Evolutionary conservation across 805 yeast genomes (phyloP), one percentile per base, ranked within the genome.

Genomic region (Lipomyces sp.): DNA sequence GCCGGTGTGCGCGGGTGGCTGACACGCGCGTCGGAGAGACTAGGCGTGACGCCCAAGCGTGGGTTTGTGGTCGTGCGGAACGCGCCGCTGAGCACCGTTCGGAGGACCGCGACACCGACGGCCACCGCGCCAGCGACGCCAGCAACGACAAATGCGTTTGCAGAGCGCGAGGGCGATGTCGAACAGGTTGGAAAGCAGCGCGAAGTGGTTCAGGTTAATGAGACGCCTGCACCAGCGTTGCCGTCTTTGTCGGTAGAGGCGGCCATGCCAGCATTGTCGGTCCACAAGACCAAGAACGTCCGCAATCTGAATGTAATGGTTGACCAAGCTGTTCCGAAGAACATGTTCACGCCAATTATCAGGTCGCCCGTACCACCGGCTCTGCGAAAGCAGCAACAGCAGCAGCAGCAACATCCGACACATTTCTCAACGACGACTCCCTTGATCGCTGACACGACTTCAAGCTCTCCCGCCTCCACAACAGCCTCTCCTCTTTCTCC

Each of bases 31-130:
- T 26, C 55, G 3, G 49, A 51, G 14, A 35, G 43, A 19, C 22
- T 52, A 6, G 41, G 34, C n/a, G 19, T 45, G 8, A 46, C 52
- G 8, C 35, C 36, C 7, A 37, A 43, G 38, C 38, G 41, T 23
- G 62, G 60, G 18, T 60, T 60, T 46, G 62, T 60, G 18, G 63
- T 60, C 18, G 60, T 60, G 22, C 52, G 63, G 8, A 58, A 55
- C 32, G 41, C 49, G 29, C 63, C 63, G 2, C 24, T 59, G 24
- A 24, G 49, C 22, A 35, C 52, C 2, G 51, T 44, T 19, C 43
- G 8, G 22, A n/a, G n/a, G n/a, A n/a, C n/a, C n/a, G n/a, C n/a
- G n/a, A n/a, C n/a, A n/a, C 29, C 29, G 29, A 26, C 29, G 6
- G 29, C 29, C 10, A 7, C 6, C 29, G 29, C 29, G 10, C 10